Percentiles rank a stretch among this genome's conserved stretches.
Conservation (phyloP, 441 rosid genomes). For the Pelargonium citronellum region DNA sequence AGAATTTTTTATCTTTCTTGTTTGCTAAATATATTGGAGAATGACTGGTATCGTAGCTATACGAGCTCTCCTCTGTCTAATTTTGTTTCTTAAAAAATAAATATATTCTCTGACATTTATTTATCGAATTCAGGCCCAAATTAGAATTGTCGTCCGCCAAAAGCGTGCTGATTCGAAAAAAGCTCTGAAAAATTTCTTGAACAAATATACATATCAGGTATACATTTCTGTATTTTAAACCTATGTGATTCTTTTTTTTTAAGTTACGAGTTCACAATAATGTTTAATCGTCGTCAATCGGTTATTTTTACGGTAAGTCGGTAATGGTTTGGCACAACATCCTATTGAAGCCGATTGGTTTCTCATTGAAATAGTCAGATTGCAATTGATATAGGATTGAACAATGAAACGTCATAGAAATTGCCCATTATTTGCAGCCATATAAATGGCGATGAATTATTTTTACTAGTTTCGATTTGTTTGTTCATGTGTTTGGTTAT, state of each 20-base stretch:
- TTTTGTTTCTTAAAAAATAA: not conserved
- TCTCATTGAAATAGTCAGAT: not conserved
- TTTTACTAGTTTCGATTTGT: not conserved
- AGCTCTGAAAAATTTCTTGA: slow-evolving; percentile 43
- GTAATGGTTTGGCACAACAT: slow-evolving; percentile 3
- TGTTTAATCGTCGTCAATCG: not conserved
- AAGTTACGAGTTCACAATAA: not conserved
- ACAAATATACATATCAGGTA: slow-evolving; percentile 39
- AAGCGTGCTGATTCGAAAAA: slow-evolving; percentile 49
- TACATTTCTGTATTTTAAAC: slow-evolving; percentile 11
- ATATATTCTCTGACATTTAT: slow-evolving; percentile 16
- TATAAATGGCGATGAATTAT: too few species aligned
- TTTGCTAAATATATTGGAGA: too few species aligned
- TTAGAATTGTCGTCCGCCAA: slow-evolving; percentile 41
- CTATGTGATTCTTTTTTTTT: not conserved
- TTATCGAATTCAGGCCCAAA: slow-evolving; percentile 26
- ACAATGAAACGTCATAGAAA: not conserved
- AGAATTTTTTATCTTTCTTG: too few species aligned
- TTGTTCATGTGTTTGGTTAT: not conserved
- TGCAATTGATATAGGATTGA: not conserved
- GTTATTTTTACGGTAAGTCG: not conserved
- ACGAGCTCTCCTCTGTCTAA: too few species aligned
- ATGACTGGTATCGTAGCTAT: too few species aligned
- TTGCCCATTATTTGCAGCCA: too few species aligned
- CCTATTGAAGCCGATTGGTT: not conserved